A percentile compares a stretch with the other conserved stretches of the same genome.
phyloP scores from a whole-genome alignment of 2,329 filamentous ascomycete species.

The Curvularia hawaiiensis region DNA sequence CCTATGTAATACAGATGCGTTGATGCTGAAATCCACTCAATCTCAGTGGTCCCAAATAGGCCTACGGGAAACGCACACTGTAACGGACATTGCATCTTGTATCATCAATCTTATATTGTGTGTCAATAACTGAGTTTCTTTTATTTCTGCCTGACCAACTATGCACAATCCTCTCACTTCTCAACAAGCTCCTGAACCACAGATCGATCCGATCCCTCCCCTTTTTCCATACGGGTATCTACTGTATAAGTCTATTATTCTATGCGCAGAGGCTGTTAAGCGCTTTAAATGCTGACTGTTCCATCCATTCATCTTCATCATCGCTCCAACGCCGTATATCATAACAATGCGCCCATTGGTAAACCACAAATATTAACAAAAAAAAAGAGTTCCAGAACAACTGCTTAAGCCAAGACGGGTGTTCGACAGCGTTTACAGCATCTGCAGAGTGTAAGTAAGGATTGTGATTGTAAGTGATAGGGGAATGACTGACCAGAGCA shows the following conservation, averaged over 20 bases:
- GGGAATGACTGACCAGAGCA: conserved; percentile 32
- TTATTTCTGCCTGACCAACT: background rate
- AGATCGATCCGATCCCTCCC: background rate
- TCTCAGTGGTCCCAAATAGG: background rate
- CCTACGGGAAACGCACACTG: too few relatives aligned
- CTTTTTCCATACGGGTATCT: background rate
- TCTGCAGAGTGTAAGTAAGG: conserved; percentile 8
- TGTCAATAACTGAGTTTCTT: background rate
- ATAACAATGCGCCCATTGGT: conserved; percentile 12
- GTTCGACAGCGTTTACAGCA: conserved; percentile 14
- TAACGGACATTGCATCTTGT: background rate
- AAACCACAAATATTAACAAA: conserved; percentile 4
- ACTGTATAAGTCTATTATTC: conserved; percentile 4
- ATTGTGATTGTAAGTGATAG: background rate
- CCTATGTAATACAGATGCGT: background rate
- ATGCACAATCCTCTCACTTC: background rate
- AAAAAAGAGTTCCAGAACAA: conserved; percentile 5
- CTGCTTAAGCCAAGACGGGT: background rate
- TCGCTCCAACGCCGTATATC: conserved; percentile 7
- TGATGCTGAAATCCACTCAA: background rate
- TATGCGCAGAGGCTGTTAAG: conserved; percentile 1
- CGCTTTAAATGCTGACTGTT: conserved; percentile 10
- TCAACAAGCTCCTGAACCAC: background rate
- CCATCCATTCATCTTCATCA: background rate
- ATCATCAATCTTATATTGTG: background rate